Evolutionary conservation across 345 rosid genomes (phyloP).

Genomic region (Heritiera fomes): DNA sequence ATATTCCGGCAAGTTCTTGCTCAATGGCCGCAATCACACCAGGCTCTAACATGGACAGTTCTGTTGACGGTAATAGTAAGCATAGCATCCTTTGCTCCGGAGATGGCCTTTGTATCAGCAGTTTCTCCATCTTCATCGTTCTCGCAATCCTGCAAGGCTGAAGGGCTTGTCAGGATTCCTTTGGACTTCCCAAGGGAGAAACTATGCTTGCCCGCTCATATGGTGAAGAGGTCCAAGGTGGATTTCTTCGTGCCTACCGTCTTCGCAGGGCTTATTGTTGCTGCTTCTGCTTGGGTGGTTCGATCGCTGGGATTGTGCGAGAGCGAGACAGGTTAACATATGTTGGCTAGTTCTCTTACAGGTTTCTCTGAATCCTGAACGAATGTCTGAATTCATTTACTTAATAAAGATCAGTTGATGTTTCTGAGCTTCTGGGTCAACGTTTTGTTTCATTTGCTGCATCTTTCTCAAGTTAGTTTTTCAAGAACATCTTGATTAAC

Average conservation of each 20-base stretch:
- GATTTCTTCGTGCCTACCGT: constrained; percentile 45
- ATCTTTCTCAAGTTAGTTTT: not conserved
- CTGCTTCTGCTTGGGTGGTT: constrained; percentile 37
- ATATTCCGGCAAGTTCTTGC: constrained; percentile 4
- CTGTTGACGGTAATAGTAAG: constrained; percentile 33
- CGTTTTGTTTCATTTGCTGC: not conserved
- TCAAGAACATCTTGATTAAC: not conserved
- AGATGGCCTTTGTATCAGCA: constrained; percentile 39
- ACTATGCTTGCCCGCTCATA: constrained; percentile 34
- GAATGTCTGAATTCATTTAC: not conserved
- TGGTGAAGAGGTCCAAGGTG: constrained; percentile 34
- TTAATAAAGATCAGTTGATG: constrained; percentile 1
- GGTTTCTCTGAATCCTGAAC: not conserved
- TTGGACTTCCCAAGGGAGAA: constrained; percentile 35
- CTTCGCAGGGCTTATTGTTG: constrained; percentile 37
- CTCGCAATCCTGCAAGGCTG: constrained; percentile 26
- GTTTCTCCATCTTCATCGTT: constrained; percentile 34
- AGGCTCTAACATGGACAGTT: constrained; percentile 36
- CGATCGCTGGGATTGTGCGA: constrained; percentile 38
- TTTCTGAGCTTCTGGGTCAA: not conserved
- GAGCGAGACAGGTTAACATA: not conserved
- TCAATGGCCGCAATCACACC: constrained; percentile 16
- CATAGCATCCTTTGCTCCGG: constrained; percentile 34
- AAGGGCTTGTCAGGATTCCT: constrained; percentile 35
- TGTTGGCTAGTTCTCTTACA: not conserved